Conservation (phyloP, 345 rosid species). For the Psidium friedrichsthalianum region DNA sequence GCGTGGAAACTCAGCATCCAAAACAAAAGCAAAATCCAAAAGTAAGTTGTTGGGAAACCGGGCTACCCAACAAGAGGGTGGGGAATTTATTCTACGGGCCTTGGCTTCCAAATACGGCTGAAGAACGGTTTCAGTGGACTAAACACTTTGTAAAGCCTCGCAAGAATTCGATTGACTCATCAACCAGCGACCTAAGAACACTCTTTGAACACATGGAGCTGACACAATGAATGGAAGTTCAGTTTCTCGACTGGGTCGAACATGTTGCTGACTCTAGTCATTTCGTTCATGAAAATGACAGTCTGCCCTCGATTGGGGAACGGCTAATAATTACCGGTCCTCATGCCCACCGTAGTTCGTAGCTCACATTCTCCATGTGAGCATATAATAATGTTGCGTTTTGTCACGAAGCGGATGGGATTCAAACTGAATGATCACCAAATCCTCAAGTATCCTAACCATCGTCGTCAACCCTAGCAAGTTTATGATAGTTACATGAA, state of each 20-base stretch:
- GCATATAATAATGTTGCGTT: not conserved
- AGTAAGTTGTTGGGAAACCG: too few species aligned
- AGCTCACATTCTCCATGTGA: not conserved
- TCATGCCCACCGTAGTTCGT: not conserved
- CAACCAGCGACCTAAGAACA: not conserved
- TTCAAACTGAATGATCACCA: not conserved
- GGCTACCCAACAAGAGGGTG: too few species aligned
- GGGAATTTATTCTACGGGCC: too few species aligned
- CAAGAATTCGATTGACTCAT: not conserved
- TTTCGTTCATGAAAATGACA: not conserved
- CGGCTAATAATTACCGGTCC: not conserved
- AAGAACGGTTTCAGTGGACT: not conserved
- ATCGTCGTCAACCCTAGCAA: accelerated
- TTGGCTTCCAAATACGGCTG: too few species aligned
- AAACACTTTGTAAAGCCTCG: not conserved
- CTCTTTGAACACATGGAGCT: not conserved
- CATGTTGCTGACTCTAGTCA: not conserved
- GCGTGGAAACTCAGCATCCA: too few species aligned
- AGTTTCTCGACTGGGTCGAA: not conserved
- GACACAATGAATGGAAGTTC: not conserved
- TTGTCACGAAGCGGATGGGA: not conserved
- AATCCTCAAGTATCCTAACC: not conserved
- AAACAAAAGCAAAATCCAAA: too few species aligned
- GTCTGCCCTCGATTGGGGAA: not conserved
- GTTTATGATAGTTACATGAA: not conserved